Base-by-base conservation (phyloP, 768 basidiomycete species). In the Mycena floridula region DNA sequence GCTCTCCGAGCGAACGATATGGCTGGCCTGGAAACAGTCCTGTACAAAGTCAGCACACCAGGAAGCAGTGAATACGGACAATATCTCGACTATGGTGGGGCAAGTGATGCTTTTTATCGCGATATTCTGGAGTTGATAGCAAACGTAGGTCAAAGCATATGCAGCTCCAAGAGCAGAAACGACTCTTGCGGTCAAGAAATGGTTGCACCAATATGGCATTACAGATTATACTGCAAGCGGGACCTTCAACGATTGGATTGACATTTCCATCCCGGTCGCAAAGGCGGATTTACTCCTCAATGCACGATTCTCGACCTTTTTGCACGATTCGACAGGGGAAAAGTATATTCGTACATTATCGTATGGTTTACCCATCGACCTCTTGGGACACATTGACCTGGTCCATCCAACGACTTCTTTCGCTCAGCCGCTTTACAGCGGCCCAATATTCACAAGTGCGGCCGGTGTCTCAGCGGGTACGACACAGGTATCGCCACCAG, bases 221-320 rank as follows among this genome's bases (percentile, higher is more conserved):
- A 27, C 30, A 13, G 22, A 38, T 20, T n/a, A n/a, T n/a, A 27
- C 11, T 22, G 23, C 36, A n/a, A 25, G 22, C 18, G 25, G 30
- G 16, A 26, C 45, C 13, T 43, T 43, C 27, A 61, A 62, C 5
- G 65, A 67, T 54, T 64, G 61, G 63, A 42, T 66, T 21, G 43
- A 44, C 22, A 49, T 66, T 54, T 43, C 46, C 7, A 45, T 60
- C 8, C 50, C 59, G 3, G 64, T 66, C 37, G 53, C 46, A 40
- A 50, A 60, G 50, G 65, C 65, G 3, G 65, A 60, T 52, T 49
- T 50, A 35, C 44, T 67, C 16, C 51, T 67, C 42, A 50, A 57
- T 42, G 56, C 66, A 8, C 47, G 62, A 11, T 67, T 62, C 55
- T 5, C 22, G 37, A 51, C 55, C 16, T 67, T 62, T 53, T 52